A percentile compares a stretch with the other conserved stretches of the same genome.
These are phyloP conservation scores for Wickerhamiella sorbophila DNA, from an alignment of 805 yeast genomes.

Conservation along the genomic window DNA sequence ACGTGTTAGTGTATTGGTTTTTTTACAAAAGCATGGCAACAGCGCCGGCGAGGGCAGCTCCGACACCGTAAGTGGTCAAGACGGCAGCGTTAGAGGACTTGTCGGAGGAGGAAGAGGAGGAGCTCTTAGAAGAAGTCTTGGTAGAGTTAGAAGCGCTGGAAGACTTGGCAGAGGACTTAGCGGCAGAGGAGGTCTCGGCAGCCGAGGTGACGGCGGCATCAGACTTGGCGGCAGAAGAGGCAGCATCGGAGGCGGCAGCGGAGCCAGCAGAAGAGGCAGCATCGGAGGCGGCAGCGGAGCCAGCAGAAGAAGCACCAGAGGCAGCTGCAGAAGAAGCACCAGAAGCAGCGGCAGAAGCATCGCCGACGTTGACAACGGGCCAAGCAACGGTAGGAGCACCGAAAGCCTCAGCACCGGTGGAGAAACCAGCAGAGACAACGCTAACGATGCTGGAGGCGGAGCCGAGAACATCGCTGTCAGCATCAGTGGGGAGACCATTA, in stretches of 20 bases:
- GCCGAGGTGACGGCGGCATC: not conserved
- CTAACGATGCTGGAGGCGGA: constrained; percentile 10
- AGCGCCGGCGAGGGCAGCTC: not conserved
- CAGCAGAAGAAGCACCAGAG: constrained; percentile 3
- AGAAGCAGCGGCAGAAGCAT: constrained; percentile 3
- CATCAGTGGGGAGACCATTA: constrained; percentile 2
- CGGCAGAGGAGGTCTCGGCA: constrained; percentile 2
- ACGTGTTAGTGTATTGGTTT: no score
- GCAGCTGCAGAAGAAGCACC: constrained; percentile 9
- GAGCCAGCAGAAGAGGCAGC: constrained; percentile 6
- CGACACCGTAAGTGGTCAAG: not conserved
- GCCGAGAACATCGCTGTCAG: constrained; percentile 8
- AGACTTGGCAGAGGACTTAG: constrained; percentile 3
- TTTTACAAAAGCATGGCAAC: not conserved
- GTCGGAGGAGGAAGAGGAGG: not conserved
- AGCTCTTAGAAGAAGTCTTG: not conserved
- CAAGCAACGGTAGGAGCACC: not conserved
- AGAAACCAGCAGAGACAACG: constrained; percentile 2
- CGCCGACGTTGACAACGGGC: not conserved
- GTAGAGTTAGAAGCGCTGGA: constrained; percentile 3
- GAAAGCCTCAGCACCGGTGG: not conserved
- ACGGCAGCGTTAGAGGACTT: not conserved
- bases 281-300: not conserved
- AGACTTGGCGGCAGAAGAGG: constrained; percentile 1
- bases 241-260: constrained; percentile 5